These are phyloP conservation scores for Neonectria magnoliae DNA, from an alignment of 2,329 filamentous ascomycete genomes.

Conservation along the genomic window DNA sequence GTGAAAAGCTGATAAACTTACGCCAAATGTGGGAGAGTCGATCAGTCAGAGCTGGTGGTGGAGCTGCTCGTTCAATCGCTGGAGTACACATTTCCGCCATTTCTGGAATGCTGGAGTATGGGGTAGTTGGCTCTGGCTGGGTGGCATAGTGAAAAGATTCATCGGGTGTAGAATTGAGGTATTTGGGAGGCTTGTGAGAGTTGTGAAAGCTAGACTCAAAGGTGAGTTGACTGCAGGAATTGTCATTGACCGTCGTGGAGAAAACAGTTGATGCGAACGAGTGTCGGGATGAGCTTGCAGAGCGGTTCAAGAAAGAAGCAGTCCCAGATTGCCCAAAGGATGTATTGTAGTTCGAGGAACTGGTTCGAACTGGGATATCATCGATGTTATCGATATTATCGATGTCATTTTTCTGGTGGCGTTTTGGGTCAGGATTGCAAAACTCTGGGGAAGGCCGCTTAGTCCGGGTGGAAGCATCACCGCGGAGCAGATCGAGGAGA, in stretches of 20 bases:
- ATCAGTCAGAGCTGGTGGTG: slow-evolving; percentile 26
- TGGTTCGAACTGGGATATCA: slow-evolving; percentile 36
- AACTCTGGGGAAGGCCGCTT: slow-evolving; percentile 41
- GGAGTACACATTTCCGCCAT: slow-evolving; percentile 24
- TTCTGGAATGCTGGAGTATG: slow-evolving; percentile 35
- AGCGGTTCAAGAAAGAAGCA: slow-evolving; percentile 32
- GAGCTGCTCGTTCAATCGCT: neutral
- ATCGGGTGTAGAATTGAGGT: neutral
- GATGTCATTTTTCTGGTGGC: no score
- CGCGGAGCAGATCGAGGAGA: slow-evolving; percentile 32
- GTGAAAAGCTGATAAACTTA: slow-evolving; percentile 40
- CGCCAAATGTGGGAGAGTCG: slow-evolving; percentile 53
- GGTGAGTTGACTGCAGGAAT: slow-evolving; percentile 48
- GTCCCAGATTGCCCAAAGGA: slow-evolving; percentile 25
- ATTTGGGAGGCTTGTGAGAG: neutral
- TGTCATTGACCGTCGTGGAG: slow-evolving; percentile 39
- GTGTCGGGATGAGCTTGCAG: slow-evolving; percentile 46
- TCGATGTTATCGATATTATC: slow-evolving; percentile 28
- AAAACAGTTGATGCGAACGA: slow-evolving; percentile 49
- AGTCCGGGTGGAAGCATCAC: slow-evolving; percentile 21
- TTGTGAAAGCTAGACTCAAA: slow-evolving; percentile 11
- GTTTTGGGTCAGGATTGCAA: slow-evolving; percentile 28
- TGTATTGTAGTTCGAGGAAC: slow-evolving; percentile 12
- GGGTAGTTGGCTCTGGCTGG: slow-evolving; percentile 15
- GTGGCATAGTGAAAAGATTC: slow-evolving; percentile 32